Evolutionary conservation across 1,139 yeast species (phyloP).

Genomic region (Yamadazyma aaseri): DNA sequence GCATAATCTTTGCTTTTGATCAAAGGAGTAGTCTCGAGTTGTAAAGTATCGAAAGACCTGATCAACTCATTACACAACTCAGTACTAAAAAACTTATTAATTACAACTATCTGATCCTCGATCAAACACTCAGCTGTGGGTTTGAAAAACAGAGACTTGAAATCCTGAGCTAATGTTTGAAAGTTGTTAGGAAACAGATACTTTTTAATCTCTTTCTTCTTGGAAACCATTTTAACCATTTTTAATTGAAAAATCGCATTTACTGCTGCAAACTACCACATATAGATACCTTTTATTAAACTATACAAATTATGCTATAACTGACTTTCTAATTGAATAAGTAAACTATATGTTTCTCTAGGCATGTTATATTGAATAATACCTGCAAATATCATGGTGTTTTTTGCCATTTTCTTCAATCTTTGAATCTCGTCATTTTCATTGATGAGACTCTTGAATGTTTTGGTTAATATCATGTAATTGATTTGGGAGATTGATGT

Average conservation of each 20-base stretch:
- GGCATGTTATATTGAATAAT: constrained; percentile 96
- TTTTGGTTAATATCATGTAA: constrained; percentile 45
- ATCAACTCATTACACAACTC: constrained; percentile 47
- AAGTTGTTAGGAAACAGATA: constrained; percentile 29
- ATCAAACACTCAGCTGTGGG: constrained; percentile 34
- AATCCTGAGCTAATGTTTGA: constrained; percentile 18
- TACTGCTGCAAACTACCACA: constrained; percentile 1
- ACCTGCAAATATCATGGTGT: constrained; percentile 93
- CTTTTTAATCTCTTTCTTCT: constrained; percentile 8
- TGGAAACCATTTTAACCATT: constrained; percentile 6
- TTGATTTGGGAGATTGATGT: constrained; percentile 66
- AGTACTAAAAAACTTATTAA: constrained; percentile 43
- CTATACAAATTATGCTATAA: constrained; percentile 15
- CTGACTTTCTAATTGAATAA: constrained; percentile 68
- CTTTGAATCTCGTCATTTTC: constrained; percentile 52
- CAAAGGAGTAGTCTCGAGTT: constrained; percentile 49
- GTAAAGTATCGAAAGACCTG: constrained; percentile 30
- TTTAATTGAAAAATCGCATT: background rate
- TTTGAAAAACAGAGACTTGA: constrained; percentile 27
- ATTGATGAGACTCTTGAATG: constrained; percentile 50
- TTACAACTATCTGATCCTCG: constrained; percentile 46
- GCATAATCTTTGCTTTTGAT: constrained; percentile 56
- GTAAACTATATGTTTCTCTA: constrained; percentile 75
- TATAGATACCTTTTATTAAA: background rate
- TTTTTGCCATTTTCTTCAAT: constrained; percentile 69